A percentile compares a stretch with the other conserved stretches of the same genome.
Evolutionary conservation across 257 asterid genomes (phyloP).

Genomic region (Anisodus acutangulus): DNA sequence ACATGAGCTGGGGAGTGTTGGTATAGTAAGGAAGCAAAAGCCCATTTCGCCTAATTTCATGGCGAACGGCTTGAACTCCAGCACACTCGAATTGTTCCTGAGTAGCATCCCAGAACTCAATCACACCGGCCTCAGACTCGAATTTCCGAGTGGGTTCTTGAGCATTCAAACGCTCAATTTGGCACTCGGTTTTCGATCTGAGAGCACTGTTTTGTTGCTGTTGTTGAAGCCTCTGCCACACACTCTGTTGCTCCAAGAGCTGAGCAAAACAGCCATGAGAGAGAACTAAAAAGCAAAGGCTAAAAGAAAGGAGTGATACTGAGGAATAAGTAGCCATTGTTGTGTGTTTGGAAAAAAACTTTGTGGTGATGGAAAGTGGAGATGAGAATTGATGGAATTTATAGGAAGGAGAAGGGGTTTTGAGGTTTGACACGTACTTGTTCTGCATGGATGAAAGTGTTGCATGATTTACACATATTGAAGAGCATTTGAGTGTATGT

Average conservation of each 20-base stretch:
- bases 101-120: slow-evolving; percentile 35
- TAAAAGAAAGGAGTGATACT: background rate
- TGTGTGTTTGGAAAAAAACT: background rate
- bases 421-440: slow-evolving; percentile 1
- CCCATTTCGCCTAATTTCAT: slow-evolving; percentile 26
- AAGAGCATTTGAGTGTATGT: background rate
- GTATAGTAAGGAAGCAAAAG: slow-evolving; percentile 36
- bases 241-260: background rate
- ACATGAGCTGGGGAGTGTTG: slow-evolving; percentile 23
- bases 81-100: slow-evolving; percentile 32
- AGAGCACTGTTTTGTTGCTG: background rate
- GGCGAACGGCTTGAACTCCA: slow-evolving; percentile 32
- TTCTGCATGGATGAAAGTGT: background rate
- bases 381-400: background rate
- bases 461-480: background rate
- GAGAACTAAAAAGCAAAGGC: background rate
- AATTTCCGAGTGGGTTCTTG: slow-evolving; percentile 22
- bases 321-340: background rate
- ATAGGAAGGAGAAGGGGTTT: background rate
- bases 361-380: background rate
- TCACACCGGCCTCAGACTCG: slow-evolving; percentile 34
- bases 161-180: slow-evolving; percentile 28
- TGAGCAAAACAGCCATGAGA: background rate
- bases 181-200: slow-evolving; percentile 26
- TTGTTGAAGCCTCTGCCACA: background rate